phyloP scores from a whole-genome alignment of 257 asterid species.

The Gentiana macrophylla region DNA sequence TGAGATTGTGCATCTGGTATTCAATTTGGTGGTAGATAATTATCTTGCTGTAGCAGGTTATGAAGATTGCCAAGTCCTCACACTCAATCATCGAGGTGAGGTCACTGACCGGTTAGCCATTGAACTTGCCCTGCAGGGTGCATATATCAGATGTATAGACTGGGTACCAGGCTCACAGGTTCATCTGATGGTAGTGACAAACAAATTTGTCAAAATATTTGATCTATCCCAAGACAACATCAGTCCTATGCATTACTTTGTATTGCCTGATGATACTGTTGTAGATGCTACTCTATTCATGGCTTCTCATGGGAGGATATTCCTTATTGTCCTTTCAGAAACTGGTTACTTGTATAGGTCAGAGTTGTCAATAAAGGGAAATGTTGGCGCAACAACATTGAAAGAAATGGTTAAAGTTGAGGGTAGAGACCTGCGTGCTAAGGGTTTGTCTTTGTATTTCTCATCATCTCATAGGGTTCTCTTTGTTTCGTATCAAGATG shows the following conservation, averaged over 20 bases:
- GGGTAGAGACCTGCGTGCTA: slow-evolving; percentile 45
- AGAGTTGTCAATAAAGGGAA: slow-evolving; percentile 72
- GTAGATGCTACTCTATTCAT: slow-evolving; percentile 71
- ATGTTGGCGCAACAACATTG: slow-evolving; percentile 78
- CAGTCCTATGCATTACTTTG: slow-evolving; percentile 88
- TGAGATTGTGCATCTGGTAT: slow-evolving; percentile 88
- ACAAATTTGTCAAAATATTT: slow-evolving; percentile 80
- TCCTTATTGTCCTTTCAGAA: slow-evolving; percentile 74
- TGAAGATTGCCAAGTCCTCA: slow-evolving; percentile 98
- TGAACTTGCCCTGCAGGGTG: slow-evolving; percentile 98
- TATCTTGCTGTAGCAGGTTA: slow-evolving; percentile 96
- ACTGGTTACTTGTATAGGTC: slow-evolving; percentile 73
- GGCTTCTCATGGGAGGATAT: slow-evolving; percentile 74
- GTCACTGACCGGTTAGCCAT: slow-evolving; percentile 91
- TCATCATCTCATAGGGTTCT: slow-evolving; percentile 80
- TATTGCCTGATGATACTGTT: slow-evolving; percentile 67
- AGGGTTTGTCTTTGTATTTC: slow-evolving; percentile 71
- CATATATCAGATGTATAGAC: slow-evolving; percentile 77
- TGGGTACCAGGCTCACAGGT: slow-evolving; percentile 99
- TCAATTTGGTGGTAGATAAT: slow-evolving; percentile 73
- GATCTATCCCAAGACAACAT: slow-evolving; percentile 94
- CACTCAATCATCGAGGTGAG: slow-evolving; percentile 93
- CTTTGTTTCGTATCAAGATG: slow-evolving; percentile 86
- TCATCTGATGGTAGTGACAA: slow-evolving; percentile 92
- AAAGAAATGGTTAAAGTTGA: slow-evolving; percentile 66